phyloP scores from a whole-genome alignment of 768 basidiomycete genomes.

The Coprinopsis sp. region DNA sequence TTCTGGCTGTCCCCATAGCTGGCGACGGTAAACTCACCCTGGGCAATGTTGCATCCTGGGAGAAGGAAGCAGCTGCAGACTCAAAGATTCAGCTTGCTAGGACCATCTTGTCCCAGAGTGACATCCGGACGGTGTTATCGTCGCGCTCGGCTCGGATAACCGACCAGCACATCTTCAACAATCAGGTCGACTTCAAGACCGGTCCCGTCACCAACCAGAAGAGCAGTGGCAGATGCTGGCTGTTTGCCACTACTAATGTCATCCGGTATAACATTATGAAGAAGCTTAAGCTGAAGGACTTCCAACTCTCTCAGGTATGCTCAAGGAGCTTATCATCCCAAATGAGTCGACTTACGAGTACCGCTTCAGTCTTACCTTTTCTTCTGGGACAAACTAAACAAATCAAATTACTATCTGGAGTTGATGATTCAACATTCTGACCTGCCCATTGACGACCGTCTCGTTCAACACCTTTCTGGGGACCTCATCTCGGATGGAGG shows the following conservation, averaged over 20 bases:
- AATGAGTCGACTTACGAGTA: not conserved
- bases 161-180: conserved; percentile 80
- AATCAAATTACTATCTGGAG: conserved; percentile 90
- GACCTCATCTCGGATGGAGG: conserved; percentile 89
- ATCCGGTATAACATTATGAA: conserved; percentile 82
- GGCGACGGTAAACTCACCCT: conserved; percentile 57
- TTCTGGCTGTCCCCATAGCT: conserved; percentile 40
- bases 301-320: conserved; percentile 83
- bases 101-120: conserved; percentile 64
- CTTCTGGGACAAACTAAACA: conserved; percentile 97
- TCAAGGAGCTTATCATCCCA: no score
- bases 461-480: conserved; percentile 69
- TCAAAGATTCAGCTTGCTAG: conserved; percentile 71
- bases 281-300: conserved; percentile 79
- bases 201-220: conserved; percentile 84
- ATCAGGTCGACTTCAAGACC: conserved; percentile 73
- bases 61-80: conserved; percentile 45
- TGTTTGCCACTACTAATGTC: conserved; percentile 89
- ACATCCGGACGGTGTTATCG: conserved; percentile 60
- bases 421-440: conserved; percentile 77
- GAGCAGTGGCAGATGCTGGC: conserved; percentile 89
- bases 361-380: conserved; percentile 71
- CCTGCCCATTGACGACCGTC: conserved; percentile 74
- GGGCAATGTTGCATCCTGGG: conserved; percentile 63
- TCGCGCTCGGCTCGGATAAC: conserved; percentile 57